Base-by-base conservation (phyloP, 2,329 filamentous ascomycete genomes). In the Colletotrichum abscissum region DNA sequence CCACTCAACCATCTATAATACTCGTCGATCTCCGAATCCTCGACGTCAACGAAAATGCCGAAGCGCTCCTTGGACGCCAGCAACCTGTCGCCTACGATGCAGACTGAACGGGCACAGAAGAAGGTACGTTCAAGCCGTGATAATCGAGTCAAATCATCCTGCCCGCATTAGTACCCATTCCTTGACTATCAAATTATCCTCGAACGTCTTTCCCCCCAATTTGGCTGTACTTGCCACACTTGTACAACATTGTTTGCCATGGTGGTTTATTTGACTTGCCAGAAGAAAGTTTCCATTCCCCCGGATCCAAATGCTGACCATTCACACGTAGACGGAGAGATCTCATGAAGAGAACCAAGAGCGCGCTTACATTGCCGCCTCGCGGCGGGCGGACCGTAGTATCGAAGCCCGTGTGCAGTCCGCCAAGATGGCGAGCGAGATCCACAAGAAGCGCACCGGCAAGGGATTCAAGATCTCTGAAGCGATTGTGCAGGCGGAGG, bases 291-390 rank as follows among this genome's bases (percentile, higher is more conserved):
- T 30, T 54, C 14, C 28, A 5, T 7, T 5, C 6, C 11, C 0
- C n/a, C 7, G 3, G 16, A 4, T 12, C 52, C 19, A 42, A 57
- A 8, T 5, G 30, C 66, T 65, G 28, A 72, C 66, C 5, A 30
- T 11, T 11, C 6, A 12, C 9, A 14, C 30, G 22, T 70, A 94
- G 90, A 93, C 92, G 3, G 92, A 94, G 82, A 87, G 93, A 56
- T 94, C 92, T 2, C 93, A 95, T 75, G 92, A 94, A 77, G 93
- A 95, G 82, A 95, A 96, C 77, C 92, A 95, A 79, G 94, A 96
- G 82, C 89, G 95, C 79, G 95, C 95, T 26, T 98, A 97, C 81
- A 97, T 98, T 77, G 95, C 95, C 14, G 95, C 95, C 4, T 98
- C 96, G 6, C 88, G 95, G 76, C 89, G 96, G 76, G 93, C 93